These are phyloP conservation scores for Penicillium sp. DNA, from an alignment of 2,329 filamentous ascomycete species.

Conservation along the genomic window DNA sequence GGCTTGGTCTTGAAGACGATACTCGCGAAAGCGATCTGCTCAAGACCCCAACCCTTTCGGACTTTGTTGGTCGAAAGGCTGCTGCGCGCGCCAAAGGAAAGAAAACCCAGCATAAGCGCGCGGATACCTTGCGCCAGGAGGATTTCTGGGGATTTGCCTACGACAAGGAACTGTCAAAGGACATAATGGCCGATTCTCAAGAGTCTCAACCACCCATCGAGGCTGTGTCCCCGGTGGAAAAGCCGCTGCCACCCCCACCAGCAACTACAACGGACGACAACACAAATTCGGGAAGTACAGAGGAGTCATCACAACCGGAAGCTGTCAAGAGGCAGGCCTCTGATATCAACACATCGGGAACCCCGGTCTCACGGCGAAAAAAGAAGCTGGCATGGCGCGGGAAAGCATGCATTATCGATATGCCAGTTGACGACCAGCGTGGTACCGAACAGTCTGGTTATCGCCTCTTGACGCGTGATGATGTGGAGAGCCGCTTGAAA, in stretches of 20 bases:
- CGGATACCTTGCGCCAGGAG: constrained; percentile 51
- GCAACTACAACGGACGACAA: constrained; percentile 25
- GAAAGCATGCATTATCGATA: constrained; percentile 73
- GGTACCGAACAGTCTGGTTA: constrained; percentile 55
- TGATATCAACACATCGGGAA: constrained; percentile 29
- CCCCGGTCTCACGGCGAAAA: constrained; percentile 54
- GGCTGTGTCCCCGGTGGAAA: constrained; percentile 43
- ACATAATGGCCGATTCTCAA: constrained; percentile 43
- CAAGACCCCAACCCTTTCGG: constrained; percentile 48
- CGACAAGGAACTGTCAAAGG: constrained; percentile 46
- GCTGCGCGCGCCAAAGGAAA: constrained; percentile 38
- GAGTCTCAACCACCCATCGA: constrained; percentile 32
- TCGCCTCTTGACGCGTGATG: constrained; percentile 46
- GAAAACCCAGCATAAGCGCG: constrained; percentile 45
- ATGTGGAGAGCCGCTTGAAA: constrained; percentile 48
- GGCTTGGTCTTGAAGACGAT: constrained; percentile 51
- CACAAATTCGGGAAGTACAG: constrained; percentile 1
- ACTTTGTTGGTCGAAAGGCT: constrained; percentile 41
- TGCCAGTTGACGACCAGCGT: constrained; percentile 71
- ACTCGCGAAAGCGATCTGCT: constrained; percentile 46
- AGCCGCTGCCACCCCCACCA: constrained; percentile 49
- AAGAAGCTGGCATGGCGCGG: constrained; percentile 78
- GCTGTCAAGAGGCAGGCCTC: constrained; percentile 23
- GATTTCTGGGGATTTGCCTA: constrained; percentile 55
- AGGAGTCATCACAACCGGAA: constrained; percentile 19